A percentile compares a stretch with the other conserved stretches of the same genome.
Conservation (phyloP, 768 basidiomycete genomes). For the Collybiopsis confluens region DNA sequence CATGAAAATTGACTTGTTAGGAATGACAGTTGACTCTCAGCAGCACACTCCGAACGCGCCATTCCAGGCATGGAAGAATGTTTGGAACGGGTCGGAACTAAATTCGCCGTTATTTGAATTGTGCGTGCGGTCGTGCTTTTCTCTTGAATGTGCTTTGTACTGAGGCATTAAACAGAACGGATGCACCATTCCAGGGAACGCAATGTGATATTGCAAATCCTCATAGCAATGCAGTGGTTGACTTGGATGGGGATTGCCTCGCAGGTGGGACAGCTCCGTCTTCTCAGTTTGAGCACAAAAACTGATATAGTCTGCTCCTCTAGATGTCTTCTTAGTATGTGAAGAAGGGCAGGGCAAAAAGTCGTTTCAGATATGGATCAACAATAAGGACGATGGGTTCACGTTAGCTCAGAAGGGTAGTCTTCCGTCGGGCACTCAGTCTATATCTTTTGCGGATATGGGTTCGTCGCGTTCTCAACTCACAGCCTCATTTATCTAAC, state of each 20-base stretch:
- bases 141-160: no score
- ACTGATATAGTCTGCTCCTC: not conserved
- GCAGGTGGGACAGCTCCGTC: constrained; percentile 52
- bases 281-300: not conserved
- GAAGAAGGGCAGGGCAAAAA: constrained; percentile 52
- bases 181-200: constrained; percentile 55
- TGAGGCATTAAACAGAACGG: no score
- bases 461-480: constrained; percentile 57
- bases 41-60: constrained; percentile 25
- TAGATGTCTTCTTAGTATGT: constrained; percentile 90
- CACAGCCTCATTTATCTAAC: not conserved
- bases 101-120: constrained; percentile 56
- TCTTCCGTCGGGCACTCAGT: constrained; percentile 73
- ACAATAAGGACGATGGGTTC: constrained; percentile 76
- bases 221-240: constrained; percentile 92
- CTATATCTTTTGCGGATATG: constrained; percentile 87
- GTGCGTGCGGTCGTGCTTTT: constrained; percentile 52
- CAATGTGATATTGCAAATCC: constrained; percentile 82
- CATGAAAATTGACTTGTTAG: constrained; percentile 86
- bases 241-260: constrained; percentile 93
- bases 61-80: constrained; percentile 77
- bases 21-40: constrained; percentile 42
- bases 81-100: constrained; percentile 59
- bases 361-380: constrained; percentile 90
- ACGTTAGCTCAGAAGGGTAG: constrained; percentile 58